phyloP scores from a whole-genome alignment of 2,329 filamentous ascomycete genomes.

The Celoporthe dispersa region DNA sequence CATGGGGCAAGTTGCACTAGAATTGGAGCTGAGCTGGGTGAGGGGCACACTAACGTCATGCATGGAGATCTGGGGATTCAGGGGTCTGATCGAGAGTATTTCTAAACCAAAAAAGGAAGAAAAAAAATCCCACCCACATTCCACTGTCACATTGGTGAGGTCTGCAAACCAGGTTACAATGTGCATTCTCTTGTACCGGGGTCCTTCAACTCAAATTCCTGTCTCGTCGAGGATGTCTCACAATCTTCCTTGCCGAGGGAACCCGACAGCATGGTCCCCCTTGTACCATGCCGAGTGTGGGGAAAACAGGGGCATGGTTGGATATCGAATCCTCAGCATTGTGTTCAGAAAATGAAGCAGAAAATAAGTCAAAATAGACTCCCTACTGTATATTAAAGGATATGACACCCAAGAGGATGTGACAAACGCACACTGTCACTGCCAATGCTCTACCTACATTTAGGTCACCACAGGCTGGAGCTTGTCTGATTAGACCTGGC shows the following conservation, averaged over 20 bases:
- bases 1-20: not conserved
- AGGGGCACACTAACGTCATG: constrained; percentile 6
- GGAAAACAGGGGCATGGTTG: not conserved
- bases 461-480: too few species aligned
- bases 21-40: not conserved
- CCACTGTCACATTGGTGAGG: not conserved
- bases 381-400: not conserved
- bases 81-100: not conserved
- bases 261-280: not conserved
- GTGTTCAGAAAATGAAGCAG: too few species aligned
- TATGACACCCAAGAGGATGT: too few species aligned
- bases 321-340: not conserved
- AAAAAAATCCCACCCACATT: not conserved
- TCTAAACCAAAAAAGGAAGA: too few species aligned
- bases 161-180: not conserved
- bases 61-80: constrained; percentile 2
- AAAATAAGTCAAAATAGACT: too few species aligned
- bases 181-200: not conserved
- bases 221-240: not conserved
- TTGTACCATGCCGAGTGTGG: not conserved
- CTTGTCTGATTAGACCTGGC: too few species aligned
- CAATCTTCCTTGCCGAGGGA: not conserved
- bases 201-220: not conserved
- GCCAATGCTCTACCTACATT: too few species aligned
- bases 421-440: too few species aligned